A percentile compares a stretch with the other conserved stretches of the same genome.
Evolutionary conservation across 768 basidiomycete genomes (phyloP).

Genomic region (Phylloporus sp.): DNA sequence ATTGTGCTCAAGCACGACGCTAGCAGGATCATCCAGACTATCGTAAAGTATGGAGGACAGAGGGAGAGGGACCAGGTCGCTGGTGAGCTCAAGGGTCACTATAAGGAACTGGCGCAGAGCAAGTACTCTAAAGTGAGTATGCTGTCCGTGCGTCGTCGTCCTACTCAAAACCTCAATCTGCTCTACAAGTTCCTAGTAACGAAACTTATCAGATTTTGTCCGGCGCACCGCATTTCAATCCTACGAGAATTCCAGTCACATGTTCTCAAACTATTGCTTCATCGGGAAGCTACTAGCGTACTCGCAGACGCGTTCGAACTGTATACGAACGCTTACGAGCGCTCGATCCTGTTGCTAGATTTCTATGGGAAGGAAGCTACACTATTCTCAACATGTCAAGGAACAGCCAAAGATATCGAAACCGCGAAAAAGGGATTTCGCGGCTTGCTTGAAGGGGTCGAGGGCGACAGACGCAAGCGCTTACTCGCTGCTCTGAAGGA

Average conservation of each 20-base stretch:
- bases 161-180: neutral
- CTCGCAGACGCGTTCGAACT: slow-evolving; percentile 88
- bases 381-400: slow-evolving; percentile 55
- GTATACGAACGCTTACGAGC: slow-evolving; percentile 80
- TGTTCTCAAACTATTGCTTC: slow-evolving; percentile 72
- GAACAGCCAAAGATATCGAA: slow-evolving; percentile 60
- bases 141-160: neutral
- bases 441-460: slow-evolving; percentile 60
- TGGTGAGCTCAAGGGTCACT: slow-evolving; percentile 74
- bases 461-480: slow-evolving; percentile 60
- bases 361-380: slow-evolving; percentile 88
- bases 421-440: slow-evolving; percentile 60
- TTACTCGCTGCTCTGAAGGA: slow-evolving; percentile 67
- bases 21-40: slow-evolving; percentile 75
- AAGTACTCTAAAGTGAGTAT: slow-evolving; percentile 81
- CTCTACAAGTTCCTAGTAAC: slow-evolving; percentile 65
- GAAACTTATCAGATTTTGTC: slow-evolving; percentile 74
- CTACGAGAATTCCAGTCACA: slow-evolving; percentile 73
- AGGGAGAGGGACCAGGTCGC: slow-evolving; percentile 77
- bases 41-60: slow-evolving; percentile 77
- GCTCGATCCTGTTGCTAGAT: slow-evolving; percentile 72
- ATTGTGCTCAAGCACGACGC: slow-evolving; percentile 91
- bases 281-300: slow-evolving; percentile 78
- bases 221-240: slow-evolving; percentile 69
- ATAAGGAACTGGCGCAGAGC: slow-evolving; percentile 70